Conservation (phyloP, 257 asterid genomes). For the Paulownia fortunei region DNA sequence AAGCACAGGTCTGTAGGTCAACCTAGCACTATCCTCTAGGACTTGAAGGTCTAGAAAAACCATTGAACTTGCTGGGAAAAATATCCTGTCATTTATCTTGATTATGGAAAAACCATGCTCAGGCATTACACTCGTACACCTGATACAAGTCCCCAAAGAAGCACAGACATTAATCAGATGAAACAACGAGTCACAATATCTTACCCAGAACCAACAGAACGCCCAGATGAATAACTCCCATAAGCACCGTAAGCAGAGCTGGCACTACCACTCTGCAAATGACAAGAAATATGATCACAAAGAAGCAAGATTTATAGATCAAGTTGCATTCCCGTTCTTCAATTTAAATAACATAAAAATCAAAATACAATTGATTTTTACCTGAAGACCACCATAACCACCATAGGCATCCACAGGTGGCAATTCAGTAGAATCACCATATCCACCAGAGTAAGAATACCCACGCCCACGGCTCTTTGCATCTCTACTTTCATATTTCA, state of each 20-base stretch:
- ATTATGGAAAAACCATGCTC: slow-evolving; percentile 7
- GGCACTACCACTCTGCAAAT: slow-evolving; percentile 63
- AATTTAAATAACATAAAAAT: neutral
- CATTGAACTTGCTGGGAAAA: neutral
- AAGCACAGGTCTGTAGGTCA: slow-evolving; percentile 26
- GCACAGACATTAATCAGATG: neutral
- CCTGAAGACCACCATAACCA: slow-evolving; percentile 66
- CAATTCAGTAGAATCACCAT: slow-evolving; percentile 61
- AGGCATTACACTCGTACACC: neutral
- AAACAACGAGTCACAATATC: slow-evolving; percentile 26
- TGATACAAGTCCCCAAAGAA: neutral
- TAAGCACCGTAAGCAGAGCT: slow-evolving; percentile 80
- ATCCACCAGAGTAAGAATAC: slow-evolving; percentile 72
- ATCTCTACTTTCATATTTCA: slow-evolving; percentile 77
- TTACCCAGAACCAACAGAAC: slow-evolving; percentile 85
- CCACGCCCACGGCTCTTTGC: slow-evolving; percentile 74
- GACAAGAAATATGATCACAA: slow-evolving; percentile 4
- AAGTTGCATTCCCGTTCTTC: slow-evolving; percentile 15
- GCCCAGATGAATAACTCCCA: slow-evolving; percentile 81
- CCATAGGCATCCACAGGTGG: slow-evolving; percentile 74
- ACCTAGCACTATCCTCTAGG: slow-evolving; percentile 28
- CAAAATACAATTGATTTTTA: slow-evolving; percentile 33
- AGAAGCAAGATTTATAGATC: slow-evolving; percentile 12
- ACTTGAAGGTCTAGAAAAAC: slow-evolving; percentile 5
- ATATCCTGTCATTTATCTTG: neutral